phyloP scores from a whole-genome alignment of 2,329 filamentous ascomycete species.

The Claviceps spartinae region DNA sequence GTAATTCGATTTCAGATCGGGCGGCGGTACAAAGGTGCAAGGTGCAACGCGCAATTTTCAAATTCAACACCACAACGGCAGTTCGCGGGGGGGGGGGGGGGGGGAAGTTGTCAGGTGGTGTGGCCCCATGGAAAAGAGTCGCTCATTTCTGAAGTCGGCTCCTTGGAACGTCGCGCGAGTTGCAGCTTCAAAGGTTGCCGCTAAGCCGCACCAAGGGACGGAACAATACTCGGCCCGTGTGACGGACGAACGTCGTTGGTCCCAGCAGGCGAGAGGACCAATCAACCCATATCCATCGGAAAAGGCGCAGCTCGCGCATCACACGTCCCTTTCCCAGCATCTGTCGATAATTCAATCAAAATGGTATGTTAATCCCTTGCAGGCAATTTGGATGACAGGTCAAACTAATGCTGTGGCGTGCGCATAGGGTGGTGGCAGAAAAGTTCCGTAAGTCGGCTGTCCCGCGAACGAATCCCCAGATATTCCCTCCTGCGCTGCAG shows the following conservation, averaged over 20 bases:
- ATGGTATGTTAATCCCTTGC: constrained; percentile 34
- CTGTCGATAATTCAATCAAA: constrained; percentile 29
- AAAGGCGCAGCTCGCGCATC: constrained; percentile 19
- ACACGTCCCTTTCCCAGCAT: constrained; percentile 9
- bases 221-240: constrained; percentile 4
- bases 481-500: background rate
- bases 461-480: background rate
- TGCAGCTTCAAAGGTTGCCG: too few species aligned
- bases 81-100: constrained; percentile 4
- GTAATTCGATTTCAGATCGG: background rate
- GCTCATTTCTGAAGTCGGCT: too few species aligned
- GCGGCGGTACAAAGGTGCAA: background rate
- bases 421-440: constrained; percentile 63
- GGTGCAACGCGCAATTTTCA: background rate
- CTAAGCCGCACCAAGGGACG: background rate
- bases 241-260: background rate
- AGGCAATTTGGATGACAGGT: background rate
- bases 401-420: background rate
- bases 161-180: too few species aligned
- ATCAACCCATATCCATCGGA: constrained; percentile 1
- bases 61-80: background rate
- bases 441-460: constrained; percentile 36
- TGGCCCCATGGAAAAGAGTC: too few species aligned
- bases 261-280: background rate
- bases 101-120: constrained; percentile 3